Base-by-base conservation (phyloP, 805 yeast genomes). In the Saccharomycopsis microspora region DNA sequence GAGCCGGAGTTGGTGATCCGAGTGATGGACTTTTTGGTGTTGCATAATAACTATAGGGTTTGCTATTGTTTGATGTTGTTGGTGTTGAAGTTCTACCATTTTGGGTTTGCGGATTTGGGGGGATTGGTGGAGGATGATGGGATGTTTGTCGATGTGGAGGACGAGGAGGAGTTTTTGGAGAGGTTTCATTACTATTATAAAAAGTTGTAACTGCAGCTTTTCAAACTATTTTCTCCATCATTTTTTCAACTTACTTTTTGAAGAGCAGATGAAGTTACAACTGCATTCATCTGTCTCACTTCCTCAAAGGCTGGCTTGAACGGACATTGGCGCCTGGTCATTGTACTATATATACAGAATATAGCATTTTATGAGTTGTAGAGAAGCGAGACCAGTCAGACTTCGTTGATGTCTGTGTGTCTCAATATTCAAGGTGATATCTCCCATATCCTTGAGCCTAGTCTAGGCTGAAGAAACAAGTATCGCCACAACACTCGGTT, bases 61-160 rank as follows among this genome's bases (percentile, higher is more conserved):
- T 43, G 50, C 10, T 52, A 52, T 39, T 50, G 53, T 38, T 43
- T 49, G 4, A 32, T 45, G 4, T 46, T 52, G 34, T 28, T 52
- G 19, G 44, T 52, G 27, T 44, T 52, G 31, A 52, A 52, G 32
- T 50, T 47, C 40, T 47, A 52, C 33, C 55, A 52, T 47, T 52
- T 47, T 50, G 55, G 55, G 5, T 52, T 52, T 45, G 32, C 37
- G 9, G 53, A 52, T 37, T 42, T 52, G 44, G 29, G 46, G 33
- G 47, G 46, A 10, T 45, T 52, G 45, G 35, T 44, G 5, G 38
- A 38, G 35, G 44, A 44, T 32, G 45, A 46, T 32, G 46, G 41
- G 11, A 51, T 49, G 52, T 39, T 49, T 30, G 44, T 52, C 10
- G 46, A 45, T 30, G 40, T 49, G 28, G 50, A 46, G 34, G 47